Conservation (phyloP, 1,284 basidiomycete genomes). For the Veloporphyrellus conicus region DNA sequence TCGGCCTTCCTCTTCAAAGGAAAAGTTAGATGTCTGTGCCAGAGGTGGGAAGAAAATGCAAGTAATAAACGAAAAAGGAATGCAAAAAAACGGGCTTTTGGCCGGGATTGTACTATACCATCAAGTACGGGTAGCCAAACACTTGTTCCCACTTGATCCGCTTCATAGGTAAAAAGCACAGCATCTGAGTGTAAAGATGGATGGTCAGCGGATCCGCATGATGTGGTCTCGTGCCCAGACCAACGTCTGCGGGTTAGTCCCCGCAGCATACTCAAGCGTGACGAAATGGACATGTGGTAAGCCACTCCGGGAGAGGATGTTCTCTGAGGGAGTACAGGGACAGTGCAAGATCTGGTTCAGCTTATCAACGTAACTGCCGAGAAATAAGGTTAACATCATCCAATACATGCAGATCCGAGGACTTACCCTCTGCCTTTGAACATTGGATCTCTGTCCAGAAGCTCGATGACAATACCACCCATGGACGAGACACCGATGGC, state of each 20-base stretch:
- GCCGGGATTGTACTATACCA: slow-evolving; percentile 93
- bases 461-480: slow-evolving; percentile 95
- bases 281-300: slow-evolving; percentile 67
- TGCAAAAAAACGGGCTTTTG: slow-evolving; percentile 80
- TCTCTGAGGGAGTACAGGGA: slow-evolving; percentile 94
- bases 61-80: slow-evolving; percentile 14
- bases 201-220: slow-evolving; percentile 90
- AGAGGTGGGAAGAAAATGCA: too few species aligned
- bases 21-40: slow-evolving; percentile 86
- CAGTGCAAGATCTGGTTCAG: slow-evolving; percentile 98
- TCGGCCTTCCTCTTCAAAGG: slow-evolving; percentile 96
- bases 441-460: slow-evolving; percentile 94
- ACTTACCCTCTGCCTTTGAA: slow-evolving; percentile 95
- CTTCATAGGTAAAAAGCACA: slow-evolving; percentile 95
- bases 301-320: slow-evolving; percentile 92
- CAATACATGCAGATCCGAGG: neutral
- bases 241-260: slow-evolving; percentile 8
- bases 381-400: neutral
- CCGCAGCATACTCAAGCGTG: neutral
- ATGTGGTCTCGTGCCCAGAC: slow-evolving; percentile 95
- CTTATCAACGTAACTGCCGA: slow-evolving; percentile 87
- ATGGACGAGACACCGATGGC: slow-evolving; percentile 97
- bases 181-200: slow-evolving; percentile 86
- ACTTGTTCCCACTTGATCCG: slow-evolving; percentile 96
- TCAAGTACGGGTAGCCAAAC: slow-evolving; percentile 88